A percentile compares a stretch with the other conserved stretches of the same genome.
Evolutionary conservation across 768 basidiomycete genomes (phyloP).

Genomic region (Candolleomyces eurysporus): DNA sequence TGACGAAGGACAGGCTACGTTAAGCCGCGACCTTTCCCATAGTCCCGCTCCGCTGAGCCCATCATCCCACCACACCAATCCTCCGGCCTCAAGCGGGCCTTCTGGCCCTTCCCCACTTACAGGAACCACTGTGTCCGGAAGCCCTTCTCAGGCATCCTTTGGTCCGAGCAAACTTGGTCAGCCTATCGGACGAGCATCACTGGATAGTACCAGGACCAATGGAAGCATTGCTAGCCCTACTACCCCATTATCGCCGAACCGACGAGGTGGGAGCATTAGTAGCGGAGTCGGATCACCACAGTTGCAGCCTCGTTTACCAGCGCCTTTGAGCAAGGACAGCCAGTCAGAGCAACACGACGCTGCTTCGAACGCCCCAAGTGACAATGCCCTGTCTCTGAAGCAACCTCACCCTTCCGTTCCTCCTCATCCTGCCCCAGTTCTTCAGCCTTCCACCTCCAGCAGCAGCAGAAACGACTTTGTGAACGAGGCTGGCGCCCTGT

Average conservation of each 20-base stretch:
- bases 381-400: background rate
- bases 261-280: background rate
- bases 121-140: background rate
- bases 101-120: constrained; percentile 1
- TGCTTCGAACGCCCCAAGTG: background rate
- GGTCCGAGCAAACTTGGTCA: background rate
- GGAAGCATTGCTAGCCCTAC: background rate
- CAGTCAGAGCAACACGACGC: background rate
- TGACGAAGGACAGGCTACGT: constrained; percentile 4
- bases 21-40: constrained; percentile 15
- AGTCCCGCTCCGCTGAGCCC: constrained; percentile 17
- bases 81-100: background rate
- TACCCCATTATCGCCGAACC: background rate
- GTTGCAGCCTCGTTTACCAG: background rate
- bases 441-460: background rate
- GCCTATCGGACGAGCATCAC: background rate
- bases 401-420: background rate
- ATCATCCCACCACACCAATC: background rate
- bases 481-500: constrained; percentile 61
- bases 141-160: background rate
- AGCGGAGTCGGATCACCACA: background rate
- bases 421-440: background rate
- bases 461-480: constrained; percentile 36
- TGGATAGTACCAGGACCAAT: background rate
- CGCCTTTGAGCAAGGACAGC: background rate